Evolutionary conservation across 768 basidiomycete genomes (phyloP).

Genomic region (Cystofilobasidium bisporidii): DNA sequence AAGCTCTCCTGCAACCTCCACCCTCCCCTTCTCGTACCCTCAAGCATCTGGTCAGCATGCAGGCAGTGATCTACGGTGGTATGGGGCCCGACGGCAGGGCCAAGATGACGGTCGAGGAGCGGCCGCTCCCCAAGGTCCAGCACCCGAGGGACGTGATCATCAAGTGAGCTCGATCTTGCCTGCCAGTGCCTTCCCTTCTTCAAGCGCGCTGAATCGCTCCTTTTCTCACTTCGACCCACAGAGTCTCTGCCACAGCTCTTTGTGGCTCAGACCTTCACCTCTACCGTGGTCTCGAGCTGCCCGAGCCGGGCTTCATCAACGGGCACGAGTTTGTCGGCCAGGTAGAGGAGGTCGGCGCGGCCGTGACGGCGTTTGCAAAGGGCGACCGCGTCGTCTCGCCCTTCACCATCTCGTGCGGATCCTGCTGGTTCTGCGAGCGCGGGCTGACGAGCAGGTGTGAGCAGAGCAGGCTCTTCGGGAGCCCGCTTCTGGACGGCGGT

Average conservation of each 20-base stretch:
- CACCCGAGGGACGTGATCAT: slow-evolving; percentile 11
- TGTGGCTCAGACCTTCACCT: slow-evolving; percentile 61
- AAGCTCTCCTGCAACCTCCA: too few species aligned
- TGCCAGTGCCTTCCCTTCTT: not conserved
- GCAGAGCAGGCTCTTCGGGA: slow-evolving; percentile 31
- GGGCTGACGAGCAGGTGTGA: slow-evolving; percentile 38
- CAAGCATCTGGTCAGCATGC: slow-evolving; percentile 9
- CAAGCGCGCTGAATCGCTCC: too few species aligned
- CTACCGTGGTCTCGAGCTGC: slow-evolving; percentile 55
- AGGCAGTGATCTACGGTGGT: slow-evolving; percentile 19
- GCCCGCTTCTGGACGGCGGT: slow-evolving; percentile 51
- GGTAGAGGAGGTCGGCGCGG: slow-evolving; percentile 57
- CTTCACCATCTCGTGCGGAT: slow-evolving; percentile 72
- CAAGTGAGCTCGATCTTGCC: not conserved
- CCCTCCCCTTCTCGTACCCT: too few species aligned
- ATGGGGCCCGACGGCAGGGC: not conserved
- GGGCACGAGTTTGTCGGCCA: slow-evolving; percentile 74
- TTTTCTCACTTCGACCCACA: not conserved
- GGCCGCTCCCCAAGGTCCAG: slow-evolving; percentile 9
- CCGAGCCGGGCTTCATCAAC: slow-evolving; percentile 22
- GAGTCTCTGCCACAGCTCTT: slow-evolving; percentile 32
- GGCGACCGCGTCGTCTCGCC: slow-evolving; percentile 73
- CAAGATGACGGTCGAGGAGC: slow-evolving; percentile 16
- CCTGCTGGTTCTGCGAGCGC: slow-evolving; percentile 57
- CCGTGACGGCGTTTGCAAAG: slow-evolving; percentile 51